Evolutionary conservation across 768 basidiomycete species (phyloP).

Genomic region (Hebeloma cylindrosporum): DNA sequence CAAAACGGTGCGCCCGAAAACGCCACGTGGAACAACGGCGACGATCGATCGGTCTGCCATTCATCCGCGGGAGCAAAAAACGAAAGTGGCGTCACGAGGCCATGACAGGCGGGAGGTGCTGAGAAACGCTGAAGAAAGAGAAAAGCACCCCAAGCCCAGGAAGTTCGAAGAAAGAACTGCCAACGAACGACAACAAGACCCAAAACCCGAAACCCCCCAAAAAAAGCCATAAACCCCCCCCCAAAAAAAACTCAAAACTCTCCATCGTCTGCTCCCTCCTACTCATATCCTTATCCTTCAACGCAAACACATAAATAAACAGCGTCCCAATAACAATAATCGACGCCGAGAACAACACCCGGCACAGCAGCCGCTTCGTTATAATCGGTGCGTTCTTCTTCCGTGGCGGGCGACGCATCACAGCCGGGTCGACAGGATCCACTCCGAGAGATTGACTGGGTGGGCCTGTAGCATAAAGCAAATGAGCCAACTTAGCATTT

Average conservation of each 20-base stretch:
- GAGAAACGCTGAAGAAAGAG: no score
- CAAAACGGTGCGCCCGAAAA: no score
- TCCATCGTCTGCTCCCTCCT: slow-evolving; percentile 96
- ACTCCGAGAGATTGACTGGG: slow-evolving; percentile 96
- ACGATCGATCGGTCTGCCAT: no score
- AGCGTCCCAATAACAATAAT: slow-evolving; percentile 89
- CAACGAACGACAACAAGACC: no score
- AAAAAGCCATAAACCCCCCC: no score
- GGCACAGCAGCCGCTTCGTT: slow-evolving; percentile 63
- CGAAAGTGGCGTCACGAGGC: no score
- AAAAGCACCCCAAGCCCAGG: no score
- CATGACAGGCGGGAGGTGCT: no score
- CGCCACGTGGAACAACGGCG: no score
- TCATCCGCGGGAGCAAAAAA: no score
- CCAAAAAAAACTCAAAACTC: slow-evolving; percentile 27
- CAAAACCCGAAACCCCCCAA: no score
- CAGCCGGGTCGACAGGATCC: slow-evolving; percentile 90
- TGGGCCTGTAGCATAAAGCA: slow-evolving; percentile 54
- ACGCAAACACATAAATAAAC: slow-evolving; percentile 81
- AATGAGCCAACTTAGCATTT: slow-evolving; percentile 8
- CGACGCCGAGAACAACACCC: slow-evolving; percentile 91
- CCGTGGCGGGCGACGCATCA: slow-evolving; percentile 93
- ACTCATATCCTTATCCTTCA: slow-evolving; percentile 82
- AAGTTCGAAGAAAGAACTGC: no score
- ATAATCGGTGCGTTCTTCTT: slow-evolving; percentile 91